Percentiles rank a stretch among this genome's conserved stretches.
phyloP scores from a whole-genome alignment of 2,329 filamentous ascomycete genomes.

The Xylaria sp. region DNA sequence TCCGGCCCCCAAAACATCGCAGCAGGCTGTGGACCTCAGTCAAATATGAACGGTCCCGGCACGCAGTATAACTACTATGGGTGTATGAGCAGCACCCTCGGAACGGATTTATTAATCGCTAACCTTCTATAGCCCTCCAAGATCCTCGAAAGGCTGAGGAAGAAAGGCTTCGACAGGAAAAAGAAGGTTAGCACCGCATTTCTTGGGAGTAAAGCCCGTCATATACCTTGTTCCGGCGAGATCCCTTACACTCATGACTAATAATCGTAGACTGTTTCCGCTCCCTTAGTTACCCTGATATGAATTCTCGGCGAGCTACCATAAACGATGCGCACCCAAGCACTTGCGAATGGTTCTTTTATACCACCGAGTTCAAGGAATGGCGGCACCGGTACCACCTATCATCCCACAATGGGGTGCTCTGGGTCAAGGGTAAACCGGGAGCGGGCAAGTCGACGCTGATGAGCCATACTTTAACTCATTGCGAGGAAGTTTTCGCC shows the following conservation, averaged over 20 bases:
- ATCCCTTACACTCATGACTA: not conserved
- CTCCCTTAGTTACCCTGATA: slow-evolving; percentile 14
- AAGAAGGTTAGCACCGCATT: slow-evolving; percentile 7
- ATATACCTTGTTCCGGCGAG: not conserved
- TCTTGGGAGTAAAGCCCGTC: no score
- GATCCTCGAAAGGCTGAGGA: no score
- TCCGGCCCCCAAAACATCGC: slow-evolving; percentile 4
- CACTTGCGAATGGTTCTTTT: slow-evolving; percentile 44
- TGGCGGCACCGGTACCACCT: slow-evolving; percentile 36
- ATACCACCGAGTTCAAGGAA: slow-evolving; percentile 33
- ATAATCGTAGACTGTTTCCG: slow-evolving; percentile 14
- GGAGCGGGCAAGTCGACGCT: slow-evolving; percentile 46
- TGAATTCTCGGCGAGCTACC: slow-evolving; percentile 10
- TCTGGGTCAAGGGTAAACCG: slow-evolving; percentile 49
- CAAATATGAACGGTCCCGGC: not conserved
- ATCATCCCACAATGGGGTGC: slow-evolving; percentile 39
- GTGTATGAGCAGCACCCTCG: not conserved
- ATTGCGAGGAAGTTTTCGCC: slow-evolving; percentile 18
- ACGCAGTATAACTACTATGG: slow-evolving; percentile 19
- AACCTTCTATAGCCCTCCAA: not conserved
- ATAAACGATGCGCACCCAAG: slow-evolving; percentile 12
- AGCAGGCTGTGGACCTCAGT: not conserved
- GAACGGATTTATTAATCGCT: not conserved
- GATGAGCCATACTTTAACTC: slow-evolving; percentile 39
- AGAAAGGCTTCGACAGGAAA: slow-evolving; percentile 1